Base-by-base conservation (phyloP, 2,329 filamentous ascomycete genomes). In the Westerdykella ornata region DNA sequence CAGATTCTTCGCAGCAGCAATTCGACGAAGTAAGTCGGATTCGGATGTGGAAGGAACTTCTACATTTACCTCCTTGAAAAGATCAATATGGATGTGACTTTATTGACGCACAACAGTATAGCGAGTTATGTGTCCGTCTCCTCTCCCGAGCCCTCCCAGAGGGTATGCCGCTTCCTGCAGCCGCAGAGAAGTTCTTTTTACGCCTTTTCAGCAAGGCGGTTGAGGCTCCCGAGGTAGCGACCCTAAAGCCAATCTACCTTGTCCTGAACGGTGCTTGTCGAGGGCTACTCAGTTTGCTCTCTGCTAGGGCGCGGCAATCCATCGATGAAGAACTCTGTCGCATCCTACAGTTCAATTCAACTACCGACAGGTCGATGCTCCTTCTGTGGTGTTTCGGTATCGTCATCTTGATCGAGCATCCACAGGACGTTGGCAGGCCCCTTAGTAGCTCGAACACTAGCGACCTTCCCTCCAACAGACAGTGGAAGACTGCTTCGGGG, bases 181-280 rank as follows among this genome's bases (percentile, higher is more conserved):
- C 53, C 35, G 59, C 60, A 6, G 61, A 65, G 17, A 36, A 46
- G 2, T 66, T 67, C 43, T 62, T 67, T 35, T 46, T 65, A 6
- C 51, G 48, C 17, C 42, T 57, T 2, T 66, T 65, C 30, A 54
- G 63, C 37, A 48, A 46, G 13, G 57, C 61, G 20, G 49, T 39
- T 2, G 44, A 54, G 9, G 47, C 39, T 17, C 60, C 57, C 17
- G 46, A 48, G 39, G 50, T 54, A 6, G 41, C 43, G 6, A 56
- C 53, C 1, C 47, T 67, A 4, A 49, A 51, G 30, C 47, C 56
- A 4, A 48, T 66, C 3, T 61, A 65, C 20, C 47, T 38, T 14
- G 60, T 65, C 52, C 52, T 66, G 17, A 59, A 61, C 42, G 64
- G 64, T 35, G 62, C 63, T n/a, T 66, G 64, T 42, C 43, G 48